Evolutionary conservation across 2,329 filamentous ascomycete species (phyloP).

Genomic region (Alternaria ventricosa): DNA sequence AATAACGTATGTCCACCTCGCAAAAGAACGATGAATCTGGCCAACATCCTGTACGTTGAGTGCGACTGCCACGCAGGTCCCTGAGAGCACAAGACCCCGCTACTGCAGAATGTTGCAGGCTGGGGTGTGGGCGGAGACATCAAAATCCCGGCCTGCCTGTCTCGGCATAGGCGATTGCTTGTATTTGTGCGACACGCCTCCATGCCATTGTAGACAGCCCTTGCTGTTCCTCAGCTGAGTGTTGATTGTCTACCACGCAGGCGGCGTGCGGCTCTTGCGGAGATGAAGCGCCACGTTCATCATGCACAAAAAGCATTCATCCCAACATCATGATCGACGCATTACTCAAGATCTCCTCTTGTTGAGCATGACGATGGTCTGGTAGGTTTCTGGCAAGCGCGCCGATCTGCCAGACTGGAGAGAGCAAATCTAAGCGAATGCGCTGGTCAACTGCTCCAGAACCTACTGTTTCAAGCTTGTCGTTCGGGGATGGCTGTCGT

Average conservation of each 20-base stretch:
- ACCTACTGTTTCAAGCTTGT: constrained; percentile 4
- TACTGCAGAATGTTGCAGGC: constrained; percentile 5
- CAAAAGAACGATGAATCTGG: constrained; percentile 7
- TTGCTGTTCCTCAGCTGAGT: constrained; percentile 1
- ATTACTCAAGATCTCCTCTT: constrained; percentile 15
- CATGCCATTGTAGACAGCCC: neutral
- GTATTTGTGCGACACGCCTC: constrained; percentile 26
- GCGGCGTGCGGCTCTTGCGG: constrained; percentile 14
- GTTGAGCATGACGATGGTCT: constrained; percentile 21
- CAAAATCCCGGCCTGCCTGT: constrained; percentile 18
- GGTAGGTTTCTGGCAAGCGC: constrained; percentile 10
- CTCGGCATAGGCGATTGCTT: constrained; percentile 25
- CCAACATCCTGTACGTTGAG: constrained; percentile 2
- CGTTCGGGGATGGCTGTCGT: constrained; percentile 12
- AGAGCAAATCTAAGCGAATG: constrained; percentile 5
- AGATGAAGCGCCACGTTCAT: constrained; percentile 28
- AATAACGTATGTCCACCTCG: constrained; percentile 7
- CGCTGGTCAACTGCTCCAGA: neutral
- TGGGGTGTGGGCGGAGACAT: constrained; percentile 25
- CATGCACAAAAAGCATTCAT: constrained; percentile 14
- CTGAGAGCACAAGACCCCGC: constrained; percentile 8
- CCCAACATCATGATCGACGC: constrained; percentile 27
- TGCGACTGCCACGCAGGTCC: constrained; percentile 21
- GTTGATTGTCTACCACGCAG: constrained; percentile 14
- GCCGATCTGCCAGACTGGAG: constrained; percentile 5